Evolutionary conservation across 352 stramenopile species (phyloP).

Genomic region (Phytophthora pini): DNA sequence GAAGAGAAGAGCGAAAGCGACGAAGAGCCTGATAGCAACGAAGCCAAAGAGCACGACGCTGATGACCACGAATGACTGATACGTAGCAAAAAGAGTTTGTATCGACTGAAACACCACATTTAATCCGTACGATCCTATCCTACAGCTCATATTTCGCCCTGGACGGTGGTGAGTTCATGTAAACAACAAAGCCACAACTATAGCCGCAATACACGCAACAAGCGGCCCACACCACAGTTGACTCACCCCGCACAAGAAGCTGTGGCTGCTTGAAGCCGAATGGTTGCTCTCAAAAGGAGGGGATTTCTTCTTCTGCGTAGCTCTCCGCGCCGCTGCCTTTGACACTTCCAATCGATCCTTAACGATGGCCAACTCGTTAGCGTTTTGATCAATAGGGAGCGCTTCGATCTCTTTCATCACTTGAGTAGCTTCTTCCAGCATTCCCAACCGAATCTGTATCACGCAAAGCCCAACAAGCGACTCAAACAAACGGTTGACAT

Average conservation of each 20-base stretch:
- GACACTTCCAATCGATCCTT: conserved; percentile 42
- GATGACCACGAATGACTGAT: conserved; percentile 25
- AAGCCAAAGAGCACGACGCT: conserved; percentile 33
- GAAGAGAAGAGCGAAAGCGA: conserved; percentile 23
- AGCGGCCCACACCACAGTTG: conserved; percentile 27
- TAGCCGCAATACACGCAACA: conserved; percentile 22
- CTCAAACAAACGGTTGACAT: conserved; percentile 46
- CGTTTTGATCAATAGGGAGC: conserved; percentile 34
- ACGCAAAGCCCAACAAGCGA: conserved; percentile 64
- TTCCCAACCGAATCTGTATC: conserved; percentile 54
- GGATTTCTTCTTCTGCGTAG: conserved; percentile 14
- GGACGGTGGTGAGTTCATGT: conserved; percentile 1
- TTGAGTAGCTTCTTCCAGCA: conserved; percentile 35
- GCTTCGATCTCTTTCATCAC: conserved; percentile 56
- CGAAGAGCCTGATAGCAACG: conserved; percentile 22
- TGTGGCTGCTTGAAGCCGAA: not conserved
- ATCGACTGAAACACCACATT: conserved; percentile 2
- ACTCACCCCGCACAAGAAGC: conserved; percentile 17
- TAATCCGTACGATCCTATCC: conserved; percentile 26
- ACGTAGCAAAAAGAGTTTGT: conserved; percentile 10
- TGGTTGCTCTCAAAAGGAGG: conserved; percentile 13
- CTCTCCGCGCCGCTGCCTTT: conserved; percentile 8
- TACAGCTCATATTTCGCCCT: conserved; percentile 32
- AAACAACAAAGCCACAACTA: conserved; percentile 24
- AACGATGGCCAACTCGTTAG: conserved; percentile 50